Percentiles rank a stretch among this genome's conserved stretches.
These are phyloP conservation scores for Neofusicoccum ribis DNA, from an alignment of 2,329 filamentous ascomycete species.

Conservation along the genomic window DNA sequence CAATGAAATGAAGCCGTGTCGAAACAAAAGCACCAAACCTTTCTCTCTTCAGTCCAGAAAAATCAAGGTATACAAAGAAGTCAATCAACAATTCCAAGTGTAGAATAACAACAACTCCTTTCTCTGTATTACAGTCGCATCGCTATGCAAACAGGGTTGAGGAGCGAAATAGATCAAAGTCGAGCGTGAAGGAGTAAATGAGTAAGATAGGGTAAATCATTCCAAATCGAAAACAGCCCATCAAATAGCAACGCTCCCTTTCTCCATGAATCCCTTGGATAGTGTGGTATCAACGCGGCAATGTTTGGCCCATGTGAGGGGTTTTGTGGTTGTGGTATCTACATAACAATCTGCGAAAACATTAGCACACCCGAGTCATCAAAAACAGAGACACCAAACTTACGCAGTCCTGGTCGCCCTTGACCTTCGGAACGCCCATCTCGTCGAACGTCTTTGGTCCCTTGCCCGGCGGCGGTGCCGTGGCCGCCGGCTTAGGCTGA, in stretches of 20 bases:
- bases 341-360: constrained; percentile 26
- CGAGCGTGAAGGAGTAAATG: neutral
- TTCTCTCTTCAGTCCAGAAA: neutral
- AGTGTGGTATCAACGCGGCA: constrained; percentile 14
- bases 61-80: constrained; percentile 8
- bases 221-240: neutral
- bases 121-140: constrained; percentile 8
- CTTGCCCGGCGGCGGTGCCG: constrained; percentile 22
- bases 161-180: neutral
- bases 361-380: constrained; percentile 22
- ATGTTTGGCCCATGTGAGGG: neutral
- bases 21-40: neutral
- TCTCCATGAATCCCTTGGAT: neutral
- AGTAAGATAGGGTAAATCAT: neutral
- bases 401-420: constrained; percentile 90
- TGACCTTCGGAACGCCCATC: constrained; percentile 88
- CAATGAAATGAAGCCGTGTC: neutral
- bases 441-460: constrained; percentile 96
- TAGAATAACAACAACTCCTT: neutral
- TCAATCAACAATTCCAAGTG: neutral
- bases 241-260: neutral
- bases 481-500: constrained; percentile 30
- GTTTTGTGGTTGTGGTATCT: constrained; percentile 8
- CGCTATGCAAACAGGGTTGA: constrained; percentile 13
- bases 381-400: constrained; percentile 42